phyloP scores from a whole-genome alignment of 306 rosid species.

The Leucaena leucocephala region DNA sequence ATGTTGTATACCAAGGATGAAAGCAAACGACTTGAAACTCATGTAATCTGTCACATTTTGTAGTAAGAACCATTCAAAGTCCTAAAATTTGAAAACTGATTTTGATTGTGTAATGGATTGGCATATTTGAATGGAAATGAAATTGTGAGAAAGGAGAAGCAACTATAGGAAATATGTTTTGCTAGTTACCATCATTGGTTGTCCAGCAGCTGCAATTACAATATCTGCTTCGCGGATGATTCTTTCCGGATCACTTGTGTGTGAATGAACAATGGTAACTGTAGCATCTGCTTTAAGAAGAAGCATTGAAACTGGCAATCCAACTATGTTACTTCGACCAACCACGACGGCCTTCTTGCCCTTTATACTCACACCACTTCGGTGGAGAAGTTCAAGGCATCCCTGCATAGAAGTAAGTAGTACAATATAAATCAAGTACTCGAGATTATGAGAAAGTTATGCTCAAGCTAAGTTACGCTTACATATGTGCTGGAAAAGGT shows the following conservation, averaged over 20 bases:
- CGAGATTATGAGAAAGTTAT: conserved; percentile 18
- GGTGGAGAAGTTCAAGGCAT: conserved; percentile 78
- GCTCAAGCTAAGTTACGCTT: conserved; percentile 6
- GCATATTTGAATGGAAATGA: not conserved
- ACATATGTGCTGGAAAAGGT: conserved; percentile 23
- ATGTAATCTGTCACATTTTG: conserved; percentile 10
- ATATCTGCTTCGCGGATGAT: conserved; percentile 83
- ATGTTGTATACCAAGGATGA: conserved; percentile 11
- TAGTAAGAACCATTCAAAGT: conserved; percentile 18
- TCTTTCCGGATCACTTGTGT: conserved; percentile 61
- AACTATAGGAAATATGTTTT: conserved; percentile 22
- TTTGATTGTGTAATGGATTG: not conserved
- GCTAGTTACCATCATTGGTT: conserved; percentile 71
- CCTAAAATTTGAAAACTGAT: conserved; percentile 17
- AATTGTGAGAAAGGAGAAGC: not conserved
- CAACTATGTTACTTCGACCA: conserved; percentile 96
- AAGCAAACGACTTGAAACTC: not conserved
- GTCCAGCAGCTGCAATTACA: conserved; percentile 93
- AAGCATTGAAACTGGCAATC: conserved; percentile 83
- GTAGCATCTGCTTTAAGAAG: conserved; percentile 92
- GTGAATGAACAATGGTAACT: conserved; percentile 78
- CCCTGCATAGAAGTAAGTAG: conserved; percentile 55
- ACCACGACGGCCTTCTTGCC: conserved; percentile 93
- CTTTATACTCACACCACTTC: conserved; percentile 71
- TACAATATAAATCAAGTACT: conserved; percentile 3